phyloP scores from a whole-genome alignment of 345 rosid species.

The Raphanus sativus region DNA sequence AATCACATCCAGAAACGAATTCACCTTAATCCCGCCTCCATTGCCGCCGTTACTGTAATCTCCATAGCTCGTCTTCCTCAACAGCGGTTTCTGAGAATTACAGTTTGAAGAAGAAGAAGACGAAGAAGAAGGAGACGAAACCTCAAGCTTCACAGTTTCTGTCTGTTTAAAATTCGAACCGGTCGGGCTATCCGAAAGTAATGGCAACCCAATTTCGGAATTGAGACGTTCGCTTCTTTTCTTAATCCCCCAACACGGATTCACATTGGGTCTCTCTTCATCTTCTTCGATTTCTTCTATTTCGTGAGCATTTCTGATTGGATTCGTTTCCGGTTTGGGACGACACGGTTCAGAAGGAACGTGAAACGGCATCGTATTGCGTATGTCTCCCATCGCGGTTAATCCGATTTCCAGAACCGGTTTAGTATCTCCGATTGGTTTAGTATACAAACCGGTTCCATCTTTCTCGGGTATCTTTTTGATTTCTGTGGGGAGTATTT shows the following conservation, averaged over 20 bases:
- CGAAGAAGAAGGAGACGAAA: conserved; percentile 11
- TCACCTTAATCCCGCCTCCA: conserved; percentile 48
- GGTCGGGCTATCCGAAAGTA: conserved; percentile 54
- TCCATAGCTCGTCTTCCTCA: conserved; percentile 46
- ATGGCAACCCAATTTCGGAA: conserved; percentile 44
- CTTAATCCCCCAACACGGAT: conserved; percentile 71
- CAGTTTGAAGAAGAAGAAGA: conserved; percentile 19
- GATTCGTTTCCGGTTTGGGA: conserved; percentile 1
- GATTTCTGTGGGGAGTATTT: conserved; percentile 46
- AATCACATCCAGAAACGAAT: conserved; percentile 61
- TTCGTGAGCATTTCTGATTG: neutral
- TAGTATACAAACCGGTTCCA: conserved; percentile 1
- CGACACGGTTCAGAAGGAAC: neutral
- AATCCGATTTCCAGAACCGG: neutral
- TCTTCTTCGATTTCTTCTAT: conserved; percentile 16
- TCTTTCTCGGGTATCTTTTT: conserved; percentile 19
- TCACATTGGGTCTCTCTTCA: conserved; percentile 38
- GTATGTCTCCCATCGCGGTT: neutral
- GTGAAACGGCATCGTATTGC: neutral
- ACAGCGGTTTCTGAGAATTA: conserved; percentile 50
- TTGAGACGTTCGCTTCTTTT: conserved; percentile 50
- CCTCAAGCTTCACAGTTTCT: neutral
- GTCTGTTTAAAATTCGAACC: conserved; percentile 37
- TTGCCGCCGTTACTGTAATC: conserved; percentile 16
- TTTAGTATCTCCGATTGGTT: neutral